These are phyloP conservation scores for Paracoccidioides lutzii DNA, from an alignment of 2,329 filamentous ascomycete genomes.

Conservation along the genomic window DNA sequence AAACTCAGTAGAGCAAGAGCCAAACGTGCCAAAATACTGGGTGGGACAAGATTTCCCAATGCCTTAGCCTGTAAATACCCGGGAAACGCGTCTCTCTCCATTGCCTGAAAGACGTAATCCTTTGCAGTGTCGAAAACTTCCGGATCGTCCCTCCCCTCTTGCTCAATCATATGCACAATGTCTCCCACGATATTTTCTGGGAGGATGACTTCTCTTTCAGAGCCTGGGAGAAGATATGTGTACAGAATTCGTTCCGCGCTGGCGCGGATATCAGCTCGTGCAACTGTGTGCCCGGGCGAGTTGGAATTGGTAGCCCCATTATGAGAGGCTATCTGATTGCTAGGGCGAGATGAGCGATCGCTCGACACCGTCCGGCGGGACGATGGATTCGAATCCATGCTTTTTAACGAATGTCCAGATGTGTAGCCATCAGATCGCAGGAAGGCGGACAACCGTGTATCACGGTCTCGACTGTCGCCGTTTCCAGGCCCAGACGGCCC, in stretches of 20 bases:
- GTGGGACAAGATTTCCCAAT: conserved; percentile 84
- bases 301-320: conserved; percentile 54
- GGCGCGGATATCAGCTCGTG: conserved; percentile 78
- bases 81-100: conserved; percentile 98
- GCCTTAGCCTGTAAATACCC: conserved; percentile 92
- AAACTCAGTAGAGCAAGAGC: conserved; percentile 75
- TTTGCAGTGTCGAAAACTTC: conserved; percentile 96
- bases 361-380: conserved; percentile 26
- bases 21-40: conserved; percentile 73
- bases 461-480: conserved; percentile 60
- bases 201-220: conserved; percentile 89
- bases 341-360: conserved; percentile 41
- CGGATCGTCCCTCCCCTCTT: conserved; percentile 82
- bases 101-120: conserved; percentile 98
- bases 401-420: conserved; percentile 41
- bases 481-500: conserved; percentile 45
- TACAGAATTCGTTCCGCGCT: conserved; percentile 99
- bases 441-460: conserved; percentile 84
- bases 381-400: conserved; percentile 34
- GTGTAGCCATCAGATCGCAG: conserved; percentile 49
- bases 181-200: conserved; percentile 76
- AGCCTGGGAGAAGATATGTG: conserved; percentile 86
- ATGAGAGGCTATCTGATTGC: conserved; percentile 51
- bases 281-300: conserved; percentile 70
- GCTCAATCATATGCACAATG: conserved; percentile 79